Base-by-base conservation (phyloP, 148 eudicot species). In the Chenopodium album region DNA sequence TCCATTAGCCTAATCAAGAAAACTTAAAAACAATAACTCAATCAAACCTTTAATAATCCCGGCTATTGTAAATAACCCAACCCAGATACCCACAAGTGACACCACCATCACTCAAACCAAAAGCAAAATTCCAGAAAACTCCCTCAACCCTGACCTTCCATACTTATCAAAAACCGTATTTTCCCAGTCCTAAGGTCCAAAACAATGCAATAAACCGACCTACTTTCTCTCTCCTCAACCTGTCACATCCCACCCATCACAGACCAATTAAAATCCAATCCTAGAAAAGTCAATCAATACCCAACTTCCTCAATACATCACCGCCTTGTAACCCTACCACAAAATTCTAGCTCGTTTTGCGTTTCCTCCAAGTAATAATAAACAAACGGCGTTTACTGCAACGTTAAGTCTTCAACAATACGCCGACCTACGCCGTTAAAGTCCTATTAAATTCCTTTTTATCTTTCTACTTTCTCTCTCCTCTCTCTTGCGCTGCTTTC, bases 281-380 rank as follows among this genome's bases (percentile, higher is more conserved):
- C 71, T 56, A 16, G 62, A 56, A 56, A 56, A 56, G 62, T 56
- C 62, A 56, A 56, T 56, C 6, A 14, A 14, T 56, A 56, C 62
- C 62, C 19, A 14, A 14, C 62, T 56, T 14, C 62, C 62, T 14
- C 19, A 56, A 14, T 56, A 67, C 6, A 28, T 67, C 71, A 67
- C 71, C 71, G 62, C 71, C 34, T 31, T 0, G 71, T 67, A 10
- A 67, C 71, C 4, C 34, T 67, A 67, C 7, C 71, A 28, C 1
- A 11, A 12, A 9, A 29, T 13, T 11, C 9, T 28, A 56, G 2
- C 76, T 44, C 48, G 7, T 70, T 66, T 82, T 66, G 84, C 84
- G 84, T 82, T 77, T 76, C 62, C 69, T 26, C 84, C 84, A 82
- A 82, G 84, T 82, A 82, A 81, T 59, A 59, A 11, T 0, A 59